Evolutionary conservation across 1,284 basidiomycete species (phyloP), one percentile per base, ranked within the genome.

Genomic region (Moesziomyces sp.): DNA sequence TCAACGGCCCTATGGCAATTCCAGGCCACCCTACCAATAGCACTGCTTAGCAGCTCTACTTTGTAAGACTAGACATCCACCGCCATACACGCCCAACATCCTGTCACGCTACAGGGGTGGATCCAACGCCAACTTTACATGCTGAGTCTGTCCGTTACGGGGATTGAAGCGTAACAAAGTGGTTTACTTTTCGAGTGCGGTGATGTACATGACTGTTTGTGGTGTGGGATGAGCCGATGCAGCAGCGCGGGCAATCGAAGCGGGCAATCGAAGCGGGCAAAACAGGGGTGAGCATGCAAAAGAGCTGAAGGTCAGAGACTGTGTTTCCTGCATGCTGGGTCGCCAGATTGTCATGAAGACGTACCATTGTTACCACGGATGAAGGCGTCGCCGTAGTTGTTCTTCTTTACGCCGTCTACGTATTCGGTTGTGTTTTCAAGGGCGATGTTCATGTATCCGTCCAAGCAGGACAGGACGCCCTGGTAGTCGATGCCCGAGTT

Each of bases 401-500:
- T 96, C 43, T 93, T 95, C 56, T 92, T 88, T 35, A 87, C 84
- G 11, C 94, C 95, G 76, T 92, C 91, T 14, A 97, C 93, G 85
- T 93, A 91, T 86, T 99, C 96, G 85, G 95, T 92, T 1, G 95
- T 97, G 84, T 97, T 91, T 86, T 99, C 96, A 48, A 99, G 87
- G 5, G 94, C 96, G 59, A 99, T 97, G 86, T 99, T 99, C 97
- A 99, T 86, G 81, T 86, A 86, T 19, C 95, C 97, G 85, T 99
- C 97, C 23, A 99, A 88, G 84, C 97, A 98, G 8, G 93, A 95
- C n/a, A 99, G 87, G 1, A 94, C 88, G 42, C 96, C 96, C 75
- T 90, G 89, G 86, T 99, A 99, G 85, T 98, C 95, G 14, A 99
- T 92, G 1, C 97, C 97, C 44, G 92, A 94, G n/a, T 92, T 94